phyloP scores from a whole-genome alignment of 148 eudicot genomes.

The Spergularia bocconei region DNA sequence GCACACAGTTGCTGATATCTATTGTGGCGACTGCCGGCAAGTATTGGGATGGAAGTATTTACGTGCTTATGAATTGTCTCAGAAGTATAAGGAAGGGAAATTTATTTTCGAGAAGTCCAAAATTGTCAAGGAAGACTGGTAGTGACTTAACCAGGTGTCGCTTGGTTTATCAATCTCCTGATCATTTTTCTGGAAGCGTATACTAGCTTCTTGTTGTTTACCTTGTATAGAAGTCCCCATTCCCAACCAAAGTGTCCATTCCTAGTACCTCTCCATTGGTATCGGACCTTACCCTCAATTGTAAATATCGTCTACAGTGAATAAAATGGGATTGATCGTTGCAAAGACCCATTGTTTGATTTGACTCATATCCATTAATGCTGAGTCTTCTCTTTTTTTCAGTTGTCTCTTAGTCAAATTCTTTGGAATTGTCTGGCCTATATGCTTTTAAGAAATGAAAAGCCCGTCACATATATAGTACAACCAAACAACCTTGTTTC shows the following conservation, averaged over 20 bases:
- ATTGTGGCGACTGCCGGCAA: conserved; percentile 46
- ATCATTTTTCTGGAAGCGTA: conserved; percentile 12
- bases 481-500: no score
- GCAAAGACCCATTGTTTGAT: neutral
- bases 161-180: conserved; percentile 11
- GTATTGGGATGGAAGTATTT: conserved; percentile 59
- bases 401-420: no score
- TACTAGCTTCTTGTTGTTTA: conserved; percentile 11
- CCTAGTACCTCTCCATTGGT: neutral
- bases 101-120: conserved; percentile 53
- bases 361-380: no score
- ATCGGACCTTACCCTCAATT: neutral
- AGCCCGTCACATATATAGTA: no score
- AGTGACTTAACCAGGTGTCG: conserved; percentile 7
- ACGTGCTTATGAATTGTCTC: conserved; percentile 51
- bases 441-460: no score
- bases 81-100: conserved; percentile 59
- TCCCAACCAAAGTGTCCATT: conserved; percentile 21
- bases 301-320: conserved; percentile 12
- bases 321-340: conserved; percentile 10
- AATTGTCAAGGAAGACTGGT: conserved; percentile 60
- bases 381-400: no score
- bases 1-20: conserved; percentile 55
- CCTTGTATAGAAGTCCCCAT: conserved; percentile 24
- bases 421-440: no score